A percentile compares a stretch with the other conserved stretches of the same genome.
Conservation (phyloP, 306 rosid genomes). For the Lupinus albus region DNA sequence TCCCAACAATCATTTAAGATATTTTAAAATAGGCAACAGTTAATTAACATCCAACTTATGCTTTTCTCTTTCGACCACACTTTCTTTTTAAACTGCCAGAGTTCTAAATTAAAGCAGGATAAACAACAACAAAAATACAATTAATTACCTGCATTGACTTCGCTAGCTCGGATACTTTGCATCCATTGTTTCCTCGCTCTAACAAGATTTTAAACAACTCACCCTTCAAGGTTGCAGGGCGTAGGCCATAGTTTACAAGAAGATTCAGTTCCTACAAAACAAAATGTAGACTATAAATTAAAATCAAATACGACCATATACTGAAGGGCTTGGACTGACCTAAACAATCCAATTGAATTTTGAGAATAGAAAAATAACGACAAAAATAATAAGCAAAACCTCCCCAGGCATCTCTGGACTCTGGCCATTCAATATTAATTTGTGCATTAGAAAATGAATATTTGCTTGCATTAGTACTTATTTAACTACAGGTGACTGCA, state of each 20-base stretch:
- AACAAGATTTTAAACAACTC: conserved; percentile 75
- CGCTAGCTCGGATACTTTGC: conserved; percentile 74
- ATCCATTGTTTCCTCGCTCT: conserved; percentile 78
- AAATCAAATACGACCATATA: conserved; percentile 18
- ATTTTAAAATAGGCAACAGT: conserved; percentile 8
- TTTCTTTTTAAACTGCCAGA: conserved; percentile 18
- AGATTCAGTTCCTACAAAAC: conserved; percentile 68
- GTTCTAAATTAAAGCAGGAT: conserved; percentile 12
- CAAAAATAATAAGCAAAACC: conserved; percentile 2
- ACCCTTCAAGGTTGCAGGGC: conserved; percentile 78
- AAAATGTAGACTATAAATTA: conserved; percentile 31
- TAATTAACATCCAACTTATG: not conserved
- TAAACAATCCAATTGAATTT: not conserved
- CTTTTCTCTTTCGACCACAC: not conserved
- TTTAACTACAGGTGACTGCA: not conserved
- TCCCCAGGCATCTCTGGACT: conserved; percentile 1
- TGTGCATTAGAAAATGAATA: not conserved
- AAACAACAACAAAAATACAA: not conserved
- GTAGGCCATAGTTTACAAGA: conserved; percentile 68
- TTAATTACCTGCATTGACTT: conserved; percentile 63
- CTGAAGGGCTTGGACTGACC: not conserved
- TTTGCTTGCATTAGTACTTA: conserved; percentile 2
- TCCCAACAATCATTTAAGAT: not conserved
- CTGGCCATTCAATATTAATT: conserved; percentile 13
- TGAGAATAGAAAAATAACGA: conserved; percentile 33